phyloP scores from a whole-genome alignment of 768 basidiomycete species.

The Lactarius hatsudake region DNA sequence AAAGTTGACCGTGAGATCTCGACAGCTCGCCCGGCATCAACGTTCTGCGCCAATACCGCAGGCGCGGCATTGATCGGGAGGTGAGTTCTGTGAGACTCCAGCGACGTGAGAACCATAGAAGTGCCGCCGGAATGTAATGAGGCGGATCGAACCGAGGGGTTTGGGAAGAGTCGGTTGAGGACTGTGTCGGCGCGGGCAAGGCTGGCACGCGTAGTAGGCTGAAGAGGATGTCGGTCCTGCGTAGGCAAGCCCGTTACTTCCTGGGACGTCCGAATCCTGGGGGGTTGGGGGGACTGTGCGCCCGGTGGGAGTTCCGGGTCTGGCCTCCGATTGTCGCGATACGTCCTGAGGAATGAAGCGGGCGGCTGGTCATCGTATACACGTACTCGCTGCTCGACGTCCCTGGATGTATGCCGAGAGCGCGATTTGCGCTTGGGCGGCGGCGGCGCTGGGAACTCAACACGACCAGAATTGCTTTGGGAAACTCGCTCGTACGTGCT shows the following conservation, averaged over 20 bases:
- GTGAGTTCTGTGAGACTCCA: constrained; percentile 20
- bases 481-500: constrained; percentile 25
- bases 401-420: constrained; percentile 26
- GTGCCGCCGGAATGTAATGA: constrained; percentile 8
- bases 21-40: constrained; percentile 13
- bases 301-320: background rate
- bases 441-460: constrained; percentile 19
- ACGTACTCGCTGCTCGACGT: constrained; percentile 25
- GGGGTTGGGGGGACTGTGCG: constrained; percentile 4
- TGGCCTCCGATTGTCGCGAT: constrained; percentile 26
- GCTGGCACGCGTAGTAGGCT: background rate
- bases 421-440: constrained; percentile 26
- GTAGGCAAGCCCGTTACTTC: background rate
- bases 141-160: background rate
- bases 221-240: background rate
- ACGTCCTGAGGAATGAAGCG: constrained; percentile 35
- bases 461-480: constrained; percentile 20
- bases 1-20: background rate
- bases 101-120: constrained; percentile 6
- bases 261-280: background rate
- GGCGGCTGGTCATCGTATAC: constrained; percentile 44
- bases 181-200: constrained; percentile 18
- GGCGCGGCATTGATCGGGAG: constrained; percentile 15
- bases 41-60: constrained; percentile 8
- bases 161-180: constrained; percentile 21